phyloP scores from a whole-genome alignment of 257 asterid species.

The Nicotiana knightiana region DNA sequence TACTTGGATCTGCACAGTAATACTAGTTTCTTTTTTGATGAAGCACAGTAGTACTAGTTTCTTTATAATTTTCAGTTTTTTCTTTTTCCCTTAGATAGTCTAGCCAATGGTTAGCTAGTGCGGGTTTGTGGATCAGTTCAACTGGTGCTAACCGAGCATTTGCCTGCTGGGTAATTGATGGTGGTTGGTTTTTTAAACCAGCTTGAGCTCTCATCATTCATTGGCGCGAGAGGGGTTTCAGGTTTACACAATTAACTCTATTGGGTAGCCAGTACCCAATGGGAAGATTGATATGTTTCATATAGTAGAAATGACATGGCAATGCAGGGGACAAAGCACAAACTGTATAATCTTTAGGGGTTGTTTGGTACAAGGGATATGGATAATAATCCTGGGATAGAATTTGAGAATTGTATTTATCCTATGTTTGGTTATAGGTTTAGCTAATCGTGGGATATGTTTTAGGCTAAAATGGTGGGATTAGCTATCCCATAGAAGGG shows the following conservation, averaged over 20 bases:
- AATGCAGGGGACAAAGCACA: neutral
- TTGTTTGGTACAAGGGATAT: no score
- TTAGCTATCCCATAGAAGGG: no score
- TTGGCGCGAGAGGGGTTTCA: neutral
- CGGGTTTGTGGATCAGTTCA: neutral
- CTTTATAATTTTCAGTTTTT: no score
- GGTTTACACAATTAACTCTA: neutral
- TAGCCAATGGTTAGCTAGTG: neutral
- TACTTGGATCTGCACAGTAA: neutral
- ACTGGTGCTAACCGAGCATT: neutral
- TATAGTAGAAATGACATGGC: neutral
- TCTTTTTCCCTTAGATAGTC: no score
- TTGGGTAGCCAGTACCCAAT: neutral
- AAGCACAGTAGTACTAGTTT: no score
- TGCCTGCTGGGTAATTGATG: neutral
- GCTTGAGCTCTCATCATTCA: neutral
- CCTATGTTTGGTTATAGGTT: no score
- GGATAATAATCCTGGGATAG: no score
- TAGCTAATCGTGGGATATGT: no score
- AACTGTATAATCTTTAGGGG: neutral
- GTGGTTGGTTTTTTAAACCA: neutral
- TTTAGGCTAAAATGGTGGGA: no score
- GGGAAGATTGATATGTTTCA: neutral
- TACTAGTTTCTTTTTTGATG: neutral
- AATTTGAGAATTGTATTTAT: no score